A percentile compares a stretch with the other conserved stretches of the same genome.
Evolutionary conservation across 495 filamentous ascomycete genomes (phyloP).

Genomic region (Neurospora sp.): DNA sequence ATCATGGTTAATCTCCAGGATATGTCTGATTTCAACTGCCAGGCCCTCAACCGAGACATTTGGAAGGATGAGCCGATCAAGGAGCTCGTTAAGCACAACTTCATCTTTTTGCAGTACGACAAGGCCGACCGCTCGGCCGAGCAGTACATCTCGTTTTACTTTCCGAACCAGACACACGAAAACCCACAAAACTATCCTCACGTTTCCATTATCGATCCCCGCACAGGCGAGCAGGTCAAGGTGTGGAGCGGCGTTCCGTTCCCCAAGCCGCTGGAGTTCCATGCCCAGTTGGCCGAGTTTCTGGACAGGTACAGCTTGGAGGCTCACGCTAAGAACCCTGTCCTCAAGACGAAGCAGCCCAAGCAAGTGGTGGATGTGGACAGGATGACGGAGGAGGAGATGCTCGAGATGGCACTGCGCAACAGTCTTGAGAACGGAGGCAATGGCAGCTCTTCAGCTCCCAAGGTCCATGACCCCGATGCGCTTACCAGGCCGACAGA

Average conservation of each 20-base stretch:
- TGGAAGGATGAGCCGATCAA: conserved; percentile 79
- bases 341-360: conserved; percentile 69
- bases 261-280: conserved; percentile 67
- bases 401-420: conserved; percentile 85
- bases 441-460: conserved; percentile 6
- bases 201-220: conserved; percentile 89
- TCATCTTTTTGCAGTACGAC: conserved; percentile 86
- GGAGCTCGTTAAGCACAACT: conserved; percentile 79
- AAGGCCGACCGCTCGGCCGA: conserved; percentile 67
- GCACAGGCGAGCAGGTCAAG: conserved; percentile 96
- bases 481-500: conserved; percentile 54
- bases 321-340: conserved; percentile 81
- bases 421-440: conserved; percentile 55
- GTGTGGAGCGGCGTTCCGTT: conserved; percentile 82
- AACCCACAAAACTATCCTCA: conserved; percentile 77
- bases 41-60: conserved; percentile 83
- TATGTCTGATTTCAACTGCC: conserved; percentile 81
- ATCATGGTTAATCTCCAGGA: conserved; percentile 93
- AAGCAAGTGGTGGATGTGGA: conserved; percentile 60
- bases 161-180: conserved; percentile 57
- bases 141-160: conserved; percentile 84
- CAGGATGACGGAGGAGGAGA: conserved; percentile 92
- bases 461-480: conserved; percentile 62
- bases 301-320: conserved; percentile 89
- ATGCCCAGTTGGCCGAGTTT: conserved; percentile 88